phyloP scores from a whole-genome alignment of 495 filamentous ascomycete species.

The Penicillium canescens region DNA sequence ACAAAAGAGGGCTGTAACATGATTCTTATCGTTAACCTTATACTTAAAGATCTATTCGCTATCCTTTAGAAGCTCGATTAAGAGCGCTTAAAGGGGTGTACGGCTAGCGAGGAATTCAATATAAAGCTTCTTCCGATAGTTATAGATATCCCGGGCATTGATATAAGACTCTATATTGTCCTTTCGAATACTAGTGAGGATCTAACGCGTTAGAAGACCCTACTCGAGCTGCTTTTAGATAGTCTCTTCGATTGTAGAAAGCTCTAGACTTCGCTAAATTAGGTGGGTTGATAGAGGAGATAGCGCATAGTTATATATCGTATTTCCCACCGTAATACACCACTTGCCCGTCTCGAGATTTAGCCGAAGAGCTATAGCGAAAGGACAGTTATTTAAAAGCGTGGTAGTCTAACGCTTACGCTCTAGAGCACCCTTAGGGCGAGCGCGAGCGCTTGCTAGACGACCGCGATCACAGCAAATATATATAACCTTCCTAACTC shows the following conservation, averaged over 20 bases:
- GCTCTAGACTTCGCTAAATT: background rate
- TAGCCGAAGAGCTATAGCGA: background rate
- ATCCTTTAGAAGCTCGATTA: constrained; percentile 4
- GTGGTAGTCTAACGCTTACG: no score
- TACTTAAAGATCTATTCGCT: constrained; percentile 5
- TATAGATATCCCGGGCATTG: constrained; percentile 2
- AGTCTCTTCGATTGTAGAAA: background rate
- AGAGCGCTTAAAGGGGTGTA: constrained; percentile 3
- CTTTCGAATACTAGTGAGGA: background rate
- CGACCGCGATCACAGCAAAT: background rate
- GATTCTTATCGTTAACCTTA: background rate
- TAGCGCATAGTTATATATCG: background rate
- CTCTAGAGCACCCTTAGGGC: no score
- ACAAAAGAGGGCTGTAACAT: constrained; percentile 1
- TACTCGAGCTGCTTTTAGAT: background rate
- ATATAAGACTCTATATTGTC: background rate
- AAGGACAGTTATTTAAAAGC: background rate
- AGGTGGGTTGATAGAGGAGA: background rate
- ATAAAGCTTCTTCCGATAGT: background rate
- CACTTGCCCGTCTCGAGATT: background rate
- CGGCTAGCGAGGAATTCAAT: constrained; percentile 1
- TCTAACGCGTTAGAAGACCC: background rate
- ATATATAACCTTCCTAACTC: background rate
- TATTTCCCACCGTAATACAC: background rate
- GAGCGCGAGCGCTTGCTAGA: background rate